Conservation (phyloP, 176 grass and related monocot genomes). For the sorghum (Sorghum bicolor) region DNA sequence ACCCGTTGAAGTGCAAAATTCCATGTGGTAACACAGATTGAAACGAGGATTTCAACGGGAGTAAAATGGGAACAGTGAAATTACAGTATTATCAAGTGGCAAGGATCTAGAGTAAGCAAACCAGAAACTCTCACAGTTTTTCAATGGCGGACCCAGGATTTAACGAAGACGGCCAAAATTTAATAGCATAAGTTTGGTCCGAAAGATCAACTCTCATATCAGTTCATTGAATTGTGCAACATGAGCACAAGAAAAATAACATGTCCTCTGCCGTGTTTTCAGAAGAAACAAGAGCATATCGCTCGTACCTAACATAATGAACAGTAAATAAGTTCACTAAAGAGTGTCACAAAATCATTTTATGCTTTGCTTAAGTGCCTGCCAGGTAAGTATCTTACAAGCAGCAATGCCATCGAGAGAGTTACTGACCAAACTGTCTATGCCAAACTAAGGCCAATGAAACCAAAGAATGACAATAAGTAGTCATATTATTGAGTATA, state of each 20-base stretch:
- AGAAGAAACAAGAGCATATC: too few species aligned
- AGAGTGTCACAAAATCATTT: not conserved
- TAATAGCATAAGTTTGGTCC: too few species aligned
- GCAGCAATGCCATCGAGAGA: not conserved
- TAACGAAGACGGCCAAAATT: too few species aligned
- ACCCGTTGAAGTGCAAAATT: not conserved
- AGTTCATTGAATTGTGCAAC: too few species aligned
- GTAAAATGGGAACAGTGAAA: not conserved
- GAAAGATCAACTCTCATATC: too few species aligned
- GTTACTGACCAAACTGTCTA: not conserved
- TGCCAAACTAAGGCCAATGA: not conserved
- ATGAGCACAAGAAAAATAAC: too few species aligned
- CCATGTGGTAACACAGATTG: not conserved
- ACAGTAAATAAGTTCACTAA: not conserved
- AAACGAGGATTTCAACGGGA: not conserved
- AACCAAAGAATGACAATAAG: not conserved
- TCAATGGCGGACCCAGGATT: too few species aligned
- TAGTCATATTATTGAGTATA: not conserved
- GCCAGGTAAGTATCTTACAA: slow-evolving; percentile 1
- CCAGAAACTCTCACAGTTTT: not conserved
- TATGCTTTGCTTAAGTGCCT: not conserved
- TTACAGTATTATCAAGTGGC: not conserved
- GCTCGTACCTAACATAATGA: too few species aligned
- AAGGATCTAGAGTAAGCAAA: not conserved
- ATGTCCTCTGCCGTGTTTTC: too few species aligned